These are phyloP conservation scores for Protomyces pachydermus DNA, from an alignment of 1,139 yeast genomes.

Conservation along the genomic window DNA sequence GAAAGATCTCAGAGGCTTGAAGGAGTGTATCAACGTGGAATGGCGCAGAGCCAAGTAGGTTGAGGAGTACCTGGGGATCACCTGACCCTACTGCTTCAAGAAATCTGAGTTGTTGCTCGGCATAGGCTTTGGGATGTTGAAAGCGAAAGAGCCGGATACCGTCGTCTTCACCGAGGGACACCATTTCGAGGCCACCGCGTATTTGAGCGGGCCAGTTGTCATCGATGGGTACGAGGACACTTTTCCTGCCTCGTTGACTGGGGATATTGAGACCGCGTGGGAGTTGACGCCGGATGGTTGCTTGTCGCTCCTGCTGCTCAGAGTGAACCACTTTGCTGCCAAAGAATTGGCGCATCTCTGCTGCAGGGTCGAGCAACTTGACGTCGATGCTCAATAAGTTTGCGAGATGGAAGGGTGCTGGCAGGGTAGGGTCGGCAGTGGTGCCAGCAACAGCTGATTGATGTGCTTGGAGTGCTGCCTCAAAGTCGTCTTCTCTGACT, in stretches of 20 bases:
- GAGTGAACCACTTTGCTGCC: slow-evolving; percentile 71
- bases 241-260: slow-evolving; percentile 80
- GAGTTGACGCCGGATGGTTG: slow-evolving; percentile 36
- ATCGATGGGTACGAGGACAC: slow-evolving; percentile 64
- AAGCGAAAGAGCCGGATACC: slow-evolving; percentile 48
- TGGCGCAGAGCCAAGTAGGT: slow-evolving; percentile 49
- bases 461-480: slow-evolving; percentile 21
- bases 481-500: slow-evolving; percentile 8
- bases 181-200: slow-evolving; percentile 60
- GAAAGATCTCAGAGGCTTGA: slow-evolving; percentile 69
- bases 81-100: slow-evolving; percentile 45
- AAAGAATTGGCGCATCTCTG: slow-evolving; percentile 66
- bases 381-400: slow-evolving; percentile 12
- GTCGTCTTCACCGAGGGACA: slow-evolving; percentile 39
- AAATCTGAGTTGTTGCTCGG: slow-evolving; percentile 39
- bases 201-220: slow-evolving; percentile 79
- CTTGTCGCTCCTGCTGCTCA: slow-evolving; percentile 52
- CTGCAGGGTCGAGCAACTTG: slow-evolving; percentile 61
- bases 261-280: slow-evolving; percentile 59
- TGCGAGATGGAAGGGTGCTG: slow-evolving; percentile 12
- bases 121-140: slow-evolving; percentile 35
- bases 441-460: slow-evolving; percentile 3
- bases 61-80: slow-evolving; percentile 46
- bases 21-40: slow-evolving; percentile 74
- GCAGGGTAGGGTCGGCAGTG: not conserved